These are phyloP conservation scores for Jamesozyma gamospora DNA, from an alignment of 805 yeast species.

Conservation along the genomic window DNA sequence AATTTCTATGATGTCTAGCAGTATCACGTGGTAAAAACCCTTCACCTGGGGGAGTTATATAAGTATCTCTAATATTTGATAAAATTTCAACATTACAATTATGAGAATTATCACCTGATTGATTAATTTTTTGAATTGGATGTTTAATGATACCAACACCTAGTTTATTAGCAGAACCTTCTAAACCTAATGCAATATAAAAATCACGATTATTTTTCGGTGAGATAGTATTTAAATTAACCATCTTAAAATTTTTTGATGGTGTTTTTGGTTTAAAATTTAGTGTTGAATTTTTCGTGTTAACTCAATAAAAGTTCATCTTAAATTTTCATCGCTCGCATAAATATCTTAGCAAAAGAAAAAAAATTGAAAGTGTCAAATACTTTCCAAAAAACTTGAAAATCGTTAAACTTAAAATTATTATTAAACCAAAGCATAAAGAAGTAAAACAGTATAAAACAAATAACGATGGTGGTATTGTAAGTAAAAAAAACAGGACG, in stretches of 20 bases:
- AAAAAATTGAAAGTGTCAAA: too few species aligned
- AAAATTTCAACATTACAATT: conserved; percentile 63
- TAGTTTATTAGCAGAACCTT: conserved; percentile 93
- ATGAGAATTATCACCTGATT: conserved; percentile 41
- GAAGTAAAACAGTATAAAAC: too few species aligned
- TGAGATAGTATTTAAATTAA: conserved; percentile 20
- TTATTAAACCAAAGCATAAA: too few species aligned
- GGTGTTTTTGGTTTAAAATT: too few species aligned
- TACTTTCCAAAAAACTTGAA: too few species aligned
- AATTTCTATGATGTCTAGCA: conserved; percentile 90
- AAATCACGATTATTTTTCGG: conserved; percentile 28
- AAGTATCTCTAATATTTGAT: conserved; percentile 90
- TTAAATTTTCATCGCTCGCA: too few species aligned
- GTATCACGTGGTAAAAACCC: conserved; percentile 96
- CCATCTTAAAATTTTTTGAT: conserved; percentile 13
- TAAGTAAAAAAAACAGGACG: too few species aligned
- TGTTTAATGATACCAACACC: conserved; percentile 91
- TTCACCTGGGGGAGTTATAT: conserved; percentile 94
- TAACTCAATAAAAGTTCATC: too few species aligned
- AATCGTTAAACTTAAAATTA: too few species aligned
- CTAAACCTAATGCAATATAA: conserved; percentile 79
- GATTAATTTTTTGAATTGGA: conserved; percentile 24
- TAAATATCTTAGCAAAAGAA: too few species aligned
- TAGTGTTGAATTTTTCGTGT: too few species aligned
- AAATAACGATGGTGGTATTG: too few species aligned